Base-by-base conservation (phyloP, 345 rosid species). In the Barbarea vulgaris region DNA sequence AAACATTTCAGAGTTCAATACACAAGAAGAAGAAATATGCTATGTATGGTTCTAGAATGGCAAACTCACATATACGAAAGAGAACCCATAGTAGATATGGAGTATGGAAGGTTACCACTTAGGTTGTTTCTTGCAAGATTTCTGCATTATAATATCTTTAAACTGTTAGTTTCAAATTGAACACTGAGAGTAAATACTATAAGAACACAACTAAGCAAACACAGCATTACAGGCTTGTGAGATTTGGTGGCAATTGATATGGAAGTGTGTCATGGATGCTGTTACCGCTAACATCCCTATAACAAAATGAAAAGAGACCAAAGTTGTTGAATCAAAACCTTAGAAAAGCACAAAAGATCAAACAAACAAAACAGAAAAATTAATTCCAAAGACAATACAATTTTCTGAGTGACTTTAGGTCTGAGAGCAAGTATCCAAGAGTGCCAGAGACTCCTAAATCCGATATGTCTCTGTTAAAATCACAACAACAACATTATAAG, bases 211-310 rank as follows among this genome's bases (percentile, higher is more conserved):
- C 34, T 44, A 65, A 77, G 67, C 37, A 64, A 42, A 67, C 24
- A 42, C 57, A 77, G 53, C 77, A 74, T 87, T 96, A 96, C 99
- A 93, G 73, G 91, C 87, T 88, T 11, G 99, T 91, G 83, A 96
- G 91, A 84, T 93, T 96, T 4, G 95, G 96, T 4, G 99, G 99
- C 70, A 96, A 66, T 79, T 96, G 99, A 76, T 91, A 96, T 14
- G 99, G 98, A 65, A 96, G 82, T 72, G 87, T 69, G 22, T 93
- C 98, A 22, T 88, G 96, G 63, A 96, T 81, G 84, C 55, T 83
- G 86, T 96, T 96, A 70, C 87, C 83, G 68, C 97, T 96, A 77
- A 96, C 76, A 85, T 96, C 99, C 73, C 99, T 96, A 70, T 9
- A 50, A 74, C 61, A 18, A 62, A 68, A 52, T 69, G 73, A 59